Base-by-base conservation (phyloP, 108 stramenopile species). In the Stephanodiscus triporus region DNA sequence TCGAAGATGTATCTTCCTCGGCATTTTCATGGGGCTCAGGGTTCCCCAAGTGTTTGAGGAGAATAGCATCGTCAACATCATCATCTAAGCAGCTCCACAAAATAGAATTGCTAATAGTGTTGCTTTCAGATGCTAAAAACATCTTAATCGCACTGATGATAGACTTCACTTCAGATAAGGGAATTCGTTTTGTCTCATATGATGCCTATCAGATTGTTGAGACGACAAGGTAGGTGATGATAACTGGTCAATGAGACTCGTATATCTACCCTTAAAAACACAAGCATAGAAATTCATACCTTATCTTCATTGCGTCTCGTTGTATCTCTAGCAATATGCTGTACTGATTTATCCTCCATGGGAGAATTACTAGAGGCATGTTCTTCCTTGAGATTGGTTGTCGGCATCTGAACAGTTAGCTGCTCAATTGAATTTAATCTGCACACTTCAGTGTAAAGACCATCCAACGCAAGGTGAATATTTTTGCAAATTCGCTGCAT, bases 71-170 rank as follows among this genome's bases (percentile, higher is more conserved):
- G 50, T 70, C 59, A 1, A 34, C 69, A 37, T 77, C 76, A 58
- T 77, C 76, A 48, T 70, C 42, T 20, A 77, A 43, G 57, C 76
- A 70, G 43, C 43, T 65, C 76, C 68, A 77, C 55, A 77, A 66
- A 58, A 63, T 77, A 10, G 76, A 37, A 47, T 27, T 55, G 63
- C 43, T 43, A 36, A 70, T 48, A 11, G 3, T 40, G 47, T 65
- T 64, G 13, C 49, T 53, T 63, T 54, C 32, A 58, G 68, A 77
- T 22, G 63, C 36, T 20, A 77, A 24, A 51, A 70, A 77, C 9
- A 62, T 22, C 11, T 65, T 63, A 0, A 50, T 47, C 2, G 68
- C 63, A 10, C n/a, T 53, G 30, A 70, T 23, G 11, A 32, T 27
- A 48, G 34, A 65, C 38, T 77, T 14, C n/a, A 70, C 14, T 42